phyloP scores from a whole-genome alignment of 768 basidiomycete genomes.

The Hygrocybe punicea region DNA sequence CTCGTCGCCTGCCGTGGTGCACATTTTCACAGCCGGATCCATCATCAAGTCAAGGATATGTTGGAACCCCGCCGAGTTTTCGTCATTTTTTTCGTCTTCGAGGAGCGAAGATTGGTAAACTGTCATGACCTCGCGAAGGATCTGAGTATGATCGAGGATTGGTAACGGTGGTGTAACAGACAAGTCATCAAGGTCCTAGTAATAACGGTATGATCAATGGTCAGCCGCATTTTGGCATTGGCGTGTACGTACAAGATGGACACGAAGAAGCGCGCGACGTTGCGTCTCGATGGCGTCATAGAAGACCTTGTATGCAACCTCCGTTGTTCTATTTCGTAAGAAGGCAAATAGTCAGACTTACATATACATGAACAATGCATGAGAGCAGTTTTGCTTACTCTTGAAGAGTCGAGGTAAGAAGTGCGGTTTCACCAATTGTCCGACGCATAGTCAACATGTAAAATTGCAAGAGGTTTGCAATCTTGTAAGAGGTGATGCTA shows the following conservation, averaged over 20 bases:
- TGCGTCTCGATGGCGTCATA: slow-evolving; percentile 85
- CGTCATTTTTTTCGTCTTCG: slow-evolving; percentile 52
- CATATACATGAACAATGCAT: not conserved
- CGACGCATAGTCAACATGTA: slow-evolving; percentile 90
- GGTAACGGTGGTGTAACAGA: slow-evolving; percentile 69
- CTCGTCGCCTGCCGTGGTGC: slow-evolving; percentile 61
- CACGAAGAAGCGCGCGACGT: slow-evolving; percentile 58
- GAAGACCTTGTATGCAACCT: slow-evolving; percentile 77
- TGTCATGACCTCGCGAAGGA: slow-evolving; percentile 82
- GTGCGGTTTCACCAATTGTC: slow-evolving; percentile 82
- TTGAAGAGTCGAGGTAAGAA: slow-evolving; percentile 69
- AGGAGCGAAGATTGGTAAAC: slow-evolving; percentile 87
- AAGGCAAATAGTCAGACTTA: not conserved
- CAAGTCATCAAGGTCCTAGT: slow-evolving; percentile 64
- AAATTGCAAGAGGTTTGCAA: slow-evolving; percentile 93
- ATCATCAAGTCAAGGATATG: slow-evolving; percentile 79
- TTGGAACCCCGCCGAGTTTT: slow-evolving; percentile 50
- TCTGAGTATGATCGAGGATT: slow-evolving; percentile 78
- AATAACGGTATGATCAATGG: slow-evolving; percentile 28
- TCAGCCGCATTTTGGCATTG: not conserved
- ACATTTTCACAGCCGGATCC: slow-evolving; percentile 80
- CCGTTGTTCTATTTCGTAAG: slow-evolving; percentile 62
- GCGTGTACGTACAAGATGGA: slow-evolving; percentile 47
- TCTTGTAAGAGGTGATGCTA: slow-evolving; percentile 85
- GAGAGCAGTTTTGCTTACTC: slow-evolving; percentile 54